Percentiles rank a stretch among this genome's conserved stretches.
Evolutionary conservation across 768 basidiomycete species (phyloP).

Genomic region (Gymnopilus dilepis): DNA sequence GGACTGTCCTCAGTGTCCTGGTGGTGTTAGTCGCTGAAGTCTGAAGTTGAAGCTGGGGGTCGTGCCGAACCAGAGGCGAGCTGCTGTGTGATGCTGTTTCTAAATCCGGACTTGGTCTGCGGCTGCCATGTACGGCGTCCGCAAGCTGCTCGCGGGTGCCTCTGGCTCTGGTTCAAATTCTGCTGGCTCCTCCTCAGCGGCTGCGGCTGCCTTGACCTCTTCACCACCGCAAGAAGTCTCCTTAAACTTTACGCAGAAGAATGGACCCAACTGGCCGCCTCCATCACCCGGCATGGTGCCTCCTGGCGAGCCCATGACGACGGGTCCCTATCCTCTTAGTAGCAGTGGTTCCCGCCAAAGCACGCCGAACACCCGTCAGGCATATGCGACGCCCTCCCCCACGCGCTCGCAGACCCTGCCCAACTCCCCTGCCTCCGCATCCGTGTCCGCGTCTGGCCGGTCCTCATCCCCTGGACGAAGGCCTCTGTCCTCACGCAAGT

Average conservation of each 20-base stretch:
- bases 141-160: slow-evolving; percentile 60
- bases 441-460: too few relatives aligned
- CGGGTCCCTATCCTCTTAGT: too few relatives aligned
- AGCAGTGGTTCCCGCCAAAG: slow-evolving; percentile 25
- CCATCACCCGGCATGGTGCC: slow-evolving; percentile 36
- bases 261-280: slow-evolving; percentile 52
- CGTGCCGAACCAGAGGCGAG: too few relatives aligned
- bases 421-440: slow-evolving; percentile 38
- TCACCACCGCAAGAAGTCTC: too few relatives aligned
- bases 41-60: too few relatives aligned
- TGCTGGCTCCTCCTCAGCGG: slow-evolving; percentile 34
- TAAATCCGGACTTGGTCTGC: not conserved
- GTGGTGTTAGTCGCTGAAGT: too few relatives aligned
- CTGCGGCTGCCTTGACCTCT: slow-evolving; percentile 18
- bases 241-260: slow-evolving; percentile 29
- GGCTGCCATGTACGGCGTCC: slow-evolving; percentile 70
- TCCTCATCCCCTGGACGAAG: slow-evolving; percentile 43
- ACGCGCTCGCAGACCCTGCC: slow-evolving; percentile 22
- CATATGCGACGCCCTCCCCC: slow-evolving; percentile 18
- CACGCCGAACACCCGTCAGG: slow-evolving; percentile 5
- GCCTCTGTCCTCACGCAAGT: slow-evolving; percentile 34
- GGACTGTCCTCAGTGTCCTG: too few relatives aligned
- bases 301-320: not conserved
- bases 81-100: too few relatives aligned
- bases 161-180: too few relatives aligned